Evolutionary conservation across 1,284 basidiomycete genomes (phyloP).

Genomic region (Sphaerobolus stellatus): DNA sequence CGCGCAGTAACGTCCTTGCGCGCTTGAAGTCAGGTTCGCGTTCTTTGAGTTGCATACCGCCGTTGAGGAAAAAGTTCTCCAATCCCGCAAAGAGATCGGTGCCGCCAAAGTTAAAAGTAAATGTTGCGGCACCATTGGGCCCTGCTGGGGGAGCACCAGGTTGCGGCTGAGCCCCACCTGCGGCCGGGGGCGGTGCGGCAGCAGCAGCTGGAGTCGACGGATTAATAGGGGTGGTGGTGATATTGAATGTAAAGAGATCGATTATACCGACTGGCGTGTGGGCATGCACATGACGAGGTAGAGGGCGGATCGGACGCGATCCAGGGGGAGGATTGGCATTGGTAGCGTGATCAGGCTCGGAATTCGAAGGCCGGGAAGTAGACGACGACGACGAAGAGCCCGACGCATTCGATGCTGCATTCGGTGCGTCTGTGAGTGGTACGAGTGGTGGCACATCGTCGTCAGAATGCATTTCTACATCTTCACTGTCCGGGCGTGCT

Average conservation of each 20-base stretch:
- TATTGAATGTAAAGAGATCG: constrained; percentile 9
- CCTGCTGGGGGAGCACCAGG: neutral
- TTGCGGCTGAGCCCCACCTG: neutral
- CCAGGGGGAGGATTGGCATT: neutral
- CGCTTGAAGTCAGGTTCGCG: constrained; percentile 60
- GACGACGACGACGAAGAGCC: neutral
- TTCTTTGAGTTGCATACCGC: constrained; percentile 36
- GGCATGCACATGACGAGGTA: constrained; percentile 9
- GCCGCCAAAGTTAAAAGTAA: constrained; percentile 10
- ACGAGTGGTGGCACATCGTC: neutral
- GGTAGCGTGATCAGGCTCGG: neutral
- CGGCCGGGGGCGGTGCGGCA: neutral
- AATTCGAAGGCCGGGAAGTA: neutral
- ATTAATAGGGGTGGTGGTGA: neutral
- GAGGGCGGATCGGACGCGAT: constrained; percentile 6
- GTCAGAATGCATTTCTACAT: neutral
- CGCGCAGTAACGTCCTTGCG: constrained; percentile 58
- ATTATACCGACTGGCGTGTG: constrained; percentile 9
- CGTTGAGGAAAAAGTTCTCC: constrained; percentile 8
- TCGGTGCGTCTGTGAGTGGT: neutral
- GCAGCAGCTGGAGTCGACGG: neutral
- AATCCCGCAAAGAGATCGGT: constrained; percentile 9
- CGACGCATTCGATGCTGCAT: too few relatives aligned
- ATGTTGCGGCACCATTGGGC: neutral
- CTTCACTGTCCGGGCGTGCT: neutral